Base-by-base conservation (phyloP, 768 basidiomycete genomes). In the Leccinum uliginosum region DNA sequence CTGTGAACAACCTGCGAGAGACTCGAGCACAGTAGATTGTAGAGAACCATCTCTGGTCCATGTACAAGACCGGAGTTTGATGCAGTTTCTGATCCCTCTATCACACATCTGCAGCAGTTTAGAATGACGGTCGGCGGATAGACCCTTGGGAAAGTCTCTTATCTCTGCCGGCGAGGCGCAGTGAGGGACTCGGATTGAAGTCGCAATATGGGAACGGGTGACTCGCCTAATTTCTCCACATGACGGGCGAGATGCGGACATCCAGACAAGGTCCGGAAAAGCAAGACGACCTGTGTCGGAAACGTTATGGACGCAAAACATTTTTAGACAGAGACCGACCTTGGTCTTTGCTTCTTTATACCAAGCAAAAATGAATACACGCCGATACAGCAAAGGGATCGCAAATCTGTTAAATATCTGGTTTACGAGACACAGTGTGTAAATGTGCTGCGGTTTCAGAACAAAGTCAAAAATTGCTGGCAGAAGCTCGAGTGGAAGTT, bases 21-120 rank as follows among this genome's bases (percentile, higher is more conserved):
- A 79, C n/a, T 74, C 60, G 9, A 93, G 75, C 32, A 89, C 80
- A 1, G 74, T 71, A 5, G 84, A 80, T 40, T 75, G 82, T 21
- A 92, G 71, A 4, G 91, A 84, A 4, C 89, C 87, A 60, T 91
- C 86, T 44, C 90, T 81, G 10, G 91, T 92, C 89, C 89, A 93
- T 5, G 83, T 82, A 64, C 87, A 91, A 6, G 82, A 75, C 45
- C 62, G 74, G 11, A 92, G 77, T 57, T 83, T 83, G 40, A 70
- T 64, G 62, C 88, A 89, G 64, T 90, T 87, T 49, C 69, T 66
- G 14, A 91, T 68, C 0, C 82, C 89, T 49, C 58, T 64, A 6
- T 78, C 51, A 48, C 86, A 82, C 9, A 72, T 60, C 6, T 71
- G 66, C 8, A 76, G 63, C 21, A 81, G 59, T 1, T 71, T 67